Evolutionary conservation across 2,329 filamentous ascomycete genomes (phyloP).

Genomic region (Aspergillus eucalypticola): DNA sequence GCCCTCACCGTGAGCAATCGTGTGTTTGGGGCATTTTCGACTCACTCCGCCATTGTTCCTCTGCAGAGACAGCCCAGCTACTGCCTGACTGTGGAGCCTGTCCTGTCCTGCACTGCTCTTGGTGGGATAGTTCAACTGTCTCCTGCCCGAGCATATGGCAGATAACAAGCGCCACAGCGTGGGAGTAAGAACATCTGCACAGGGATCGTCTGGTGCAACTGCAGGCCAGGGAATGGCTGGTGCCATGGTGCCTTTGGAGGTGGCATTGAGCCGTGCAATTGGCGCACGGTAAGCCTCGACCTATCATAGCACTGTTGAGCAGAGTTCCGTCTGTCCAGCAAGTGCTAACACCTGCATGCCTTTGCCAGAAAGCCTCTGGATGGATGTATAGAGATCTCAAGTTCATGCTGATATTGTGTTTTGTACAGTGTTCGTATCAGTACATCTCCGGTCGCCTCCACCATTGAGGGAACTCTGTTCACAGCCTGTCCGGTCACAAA

Average conservation of each 20-base stretch:
- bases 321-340: background rate
- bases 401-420: conserved; percentile 7
- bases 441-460: conserved; percentile 53
- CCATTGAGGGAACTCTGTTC: conserved; percentile 63
- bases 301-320: background rate
- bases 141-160: conserved; percentile 46
- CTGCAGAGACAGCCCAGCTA: background rate
- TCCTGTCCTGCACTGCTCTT: background rate
- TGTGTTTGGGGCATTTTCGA: background rate
- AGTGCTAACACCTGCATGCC: background rate
- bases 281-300: conserved; percentile 57
- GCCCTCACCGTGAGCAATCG: background rate
- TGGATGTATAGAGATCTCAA: background rate
- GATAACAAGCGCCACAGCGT: conserved; percentile 60
- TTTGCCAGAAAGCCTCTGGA: background rate
- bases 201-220: conserved; percentile 37
- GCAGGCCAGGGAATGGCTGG: conserved; percentile 41
- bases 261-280: conserved; percentile 60
- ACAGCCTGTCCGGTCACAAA: conserved; percentile 63
- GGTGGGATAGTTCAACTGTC: background rate
- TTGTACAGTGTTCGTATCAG: conserved; percentile 57
- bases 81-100: conserved; percentile 1
- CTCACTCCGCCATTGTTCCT: background rate
- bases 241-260: conserved; percentile 53
- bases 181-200: conserved; percentile 51